Percentiles rank a stretch among this genome's conserved stretches.
Conservation (phyloP, 371 early-diverging fungal species). For the Mortierella sp. region DNA sequence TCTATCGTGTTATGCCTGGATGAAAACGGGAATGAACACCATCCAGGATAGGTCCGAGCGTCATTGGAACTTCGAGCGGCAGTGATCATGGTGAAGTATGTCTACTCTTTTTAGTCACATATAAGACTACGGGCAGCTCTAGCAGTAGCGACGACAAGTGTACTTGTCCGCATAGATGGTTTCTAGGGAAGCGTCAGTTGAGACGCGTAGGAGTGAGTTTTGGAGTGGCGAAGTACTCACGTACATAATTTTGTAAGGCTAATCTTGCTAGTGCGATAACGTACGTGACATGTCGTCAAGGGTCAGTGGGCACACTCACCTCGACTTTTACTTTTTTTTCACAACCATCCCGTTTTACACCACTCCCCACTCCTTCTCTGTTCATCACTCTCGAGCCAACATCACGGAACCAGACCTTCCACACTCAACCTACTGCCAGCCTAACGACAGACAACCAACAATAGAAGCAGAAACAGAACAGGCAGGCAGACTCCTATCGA, state of each 20-base stretch:
- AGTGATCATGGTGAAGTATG: background rate
- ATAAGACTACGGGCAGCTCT: no score
- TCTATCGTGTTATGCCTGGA: slow-evolving; percentile 2
- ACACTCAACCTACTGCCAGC: background rate
- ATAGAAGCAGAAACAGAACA: background rate
- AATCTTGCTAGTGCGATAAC: no score
- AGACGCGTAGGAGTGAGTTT: no score
- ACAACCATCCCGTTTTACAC: slow-evolving; percentile 2
- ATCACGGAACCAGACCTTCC: background rate
- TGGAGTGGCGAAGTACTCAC: no score
- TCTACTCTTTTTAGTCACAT: no score
- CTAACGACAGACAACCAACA: background rate
- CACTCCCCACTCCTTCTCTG: background rate
- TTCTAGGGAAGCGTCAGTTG: no score
- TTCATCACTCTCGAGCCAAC: background rate
- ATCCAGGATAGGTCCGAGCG: slow-evolving; percentile 10
- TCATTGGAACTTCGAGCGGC: background rate
- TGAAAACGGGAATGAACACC: slow-evolving; percentile 10
- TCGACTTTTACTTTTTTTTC: background rate
- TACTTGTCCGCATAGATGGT: no score
- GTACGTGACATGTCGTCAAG: no score
- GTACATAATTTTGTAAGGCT: no score
- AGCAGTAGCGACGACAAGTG: no score
- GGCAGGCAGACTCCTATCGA: no score
- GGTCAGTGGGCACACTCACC: no score